Evolutionary conservation across 371 early-diverging fungal species (phyloP).

Genomic region (Mucor racemosus): DNA sequence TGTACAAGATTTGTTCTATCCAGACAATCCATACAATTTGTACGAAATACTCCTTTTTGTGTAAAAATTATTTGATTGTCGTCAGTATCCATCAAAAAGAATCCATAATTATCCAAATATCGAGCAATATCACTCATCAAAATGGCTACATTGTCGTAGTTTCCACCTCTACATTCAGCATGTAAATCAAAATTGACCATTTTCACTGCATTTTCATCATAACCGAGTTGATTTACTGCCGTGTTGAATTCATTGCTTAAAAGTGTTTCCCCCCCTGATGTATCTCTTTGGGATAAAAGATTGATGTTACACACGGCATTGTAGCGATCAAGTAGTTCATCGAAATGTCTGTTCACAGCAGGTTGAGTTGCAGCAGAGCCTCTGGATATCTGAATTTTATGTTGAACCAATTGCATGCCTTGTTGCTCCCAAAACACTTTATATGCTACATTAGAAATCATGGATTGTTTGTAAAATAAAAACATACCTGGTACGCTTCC

Average conservation of each 20-base stretch:
- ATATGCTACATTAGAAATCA: not conserved
- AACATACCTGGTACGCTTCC: constrained; percentile 90
- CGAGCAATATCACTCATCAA: constrained; percentile 58
- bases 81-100: constrained; percentile 68
- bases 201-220: constrained; percentile 30
- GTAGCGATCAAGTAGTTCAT: constrained; percentile 78
- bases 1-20: constrained; percentile 87
- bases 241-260: constrained; percentile 74
- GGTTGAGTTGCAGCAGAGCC: constrained; percentile 73
- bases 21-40: constrained; percentile 98
- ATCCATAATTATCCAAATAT: constrained; percentile 62
- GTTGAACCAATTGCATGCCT: constrained; percentile 83
- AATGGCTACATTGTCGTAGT: constrained; percentile 73
- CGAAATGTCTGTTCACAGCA: constrained; percentile 83
- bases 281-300: constrained; percentile 74
- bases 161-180: constrained; percentile 75
- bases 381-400: constrained; percentile 78
- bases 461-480: not conserved
- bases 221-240: constrained; percentile 53
- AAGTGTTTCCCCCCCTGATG: constrained; percentile 67
- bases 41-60: constrained; percentile 86
- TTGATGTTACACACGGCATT: constrained; percentile 81
- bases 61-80: constrained; percentile 57
- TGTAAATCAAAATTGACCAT: constrained; percentile 89
- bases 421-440: constrained; percentile 95